A percentile compares a stretch with the other conserved stretches of the same genome.
Conservation (phyloP, 768 basidiomycete species). For the Sistotremastrum niveocremeum region DNA sequence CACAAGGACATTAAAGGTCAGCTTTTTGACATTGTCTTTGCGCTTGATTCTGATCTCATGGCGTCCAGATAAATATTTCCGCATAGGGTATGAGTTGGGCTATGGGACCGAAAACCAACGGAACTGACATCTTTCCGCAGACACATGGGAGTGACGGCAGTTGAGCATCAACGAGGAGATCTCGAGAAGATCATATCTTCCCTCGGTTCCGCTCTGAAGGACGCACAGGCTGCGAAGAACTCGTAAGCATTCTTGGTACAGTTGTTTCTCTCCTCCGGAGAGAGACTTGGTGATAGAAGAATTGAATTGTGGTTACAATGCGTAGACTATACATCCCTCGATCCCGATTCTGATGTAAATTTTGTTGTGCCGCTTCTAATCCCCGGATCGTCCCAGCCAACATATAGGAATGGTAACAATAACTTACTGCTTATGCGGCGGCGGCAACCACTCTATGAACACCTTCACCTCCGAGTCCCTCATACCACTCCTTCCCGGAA, state of each 20-base stretch:
- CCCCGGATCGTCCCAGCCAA: too few relatives aligned
- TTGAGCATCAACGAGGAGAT: constrained; percentile 57
- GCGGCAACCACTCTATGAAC: constrained; percentile 26
- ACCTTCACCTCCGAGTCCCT: constrained; percentile 69
- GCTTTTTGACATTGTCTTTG: constrained; percentile 8
- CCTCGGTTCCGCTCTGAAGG: constrained; percentile 43
- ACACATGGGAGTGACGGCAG: constrained; percentile 86
- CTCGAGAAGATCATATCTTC: constrained; percentile 57
- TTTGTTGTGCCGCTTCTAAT: too few relatives aligned
- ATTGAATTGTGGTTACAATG: too few relatives aligned
- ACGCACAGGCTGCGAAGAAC: constrained; percentile 26
- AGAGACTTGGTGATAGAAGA: too few relatives aligned
- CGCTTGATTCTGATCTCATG: neutral
- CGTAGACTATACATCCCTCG: too few relatives aligned
- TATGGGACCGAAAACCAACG: constrained; percentile 1
- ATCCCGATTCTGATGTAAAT: too few relatives aligned
- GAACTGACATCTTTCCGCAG: constrained; percentile 20
- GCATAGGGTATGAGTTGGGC: constrained; percentile 49
- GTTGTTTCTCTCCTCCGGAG: too few relatives aligned
- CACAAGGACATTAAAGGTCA: constrained; percentile 73
- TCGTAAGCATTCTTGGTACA: too few relatives aligned
- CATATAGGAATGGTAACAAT: too few relatives aligned
- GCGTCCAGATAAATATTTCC: constrained; percentile 70
- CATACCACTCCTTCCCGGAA: constrained; percentile 79
- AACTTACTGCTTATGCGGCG: neutral